phyloP scores from a whole-genome alignment of 352 stramenopile genomes.

The Globisporangium abappressorium region DNA sequence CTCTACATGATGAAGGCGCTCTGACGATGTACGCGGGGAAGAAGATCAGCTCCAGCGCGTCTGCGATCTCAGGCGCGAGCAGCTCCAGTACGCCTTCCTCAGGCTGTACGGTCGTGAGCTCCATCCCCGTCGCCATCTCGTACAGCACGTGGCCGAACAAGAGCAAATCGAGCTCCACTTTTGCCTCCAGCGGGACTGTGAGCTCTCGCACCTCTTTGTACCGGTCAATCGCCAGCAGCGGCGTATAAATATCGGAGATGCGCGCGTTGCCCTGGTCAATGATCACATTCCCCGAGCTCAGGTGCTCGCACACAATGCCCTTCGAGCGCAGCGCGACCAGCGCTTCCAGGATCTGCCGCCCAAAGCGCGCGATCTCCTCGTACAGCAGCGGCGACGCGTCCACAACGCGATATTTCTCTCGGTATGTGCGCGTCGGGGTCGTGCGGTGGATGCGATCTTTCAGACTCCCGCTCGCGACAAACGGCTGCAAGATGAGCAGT shows the following conservation, averaged over 20 bases:
- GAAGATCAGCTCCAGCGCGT: conserved; percentile 60
- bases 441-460: conserved; percentile 63
- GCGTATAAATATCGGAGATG: conserved; percentile 61
- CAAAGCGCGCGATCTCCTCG: conserved; percentile 56
- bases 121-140: conserved; percentile 70
- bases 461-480: conserved; percentile 45
- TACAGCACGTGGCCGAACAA: conserved; percentile 73
- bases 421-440: conserved; percentile 36
- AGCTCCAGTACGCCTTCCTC: conserved; percentile 49
- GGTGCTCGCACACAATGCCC: conserved; percentile 65
- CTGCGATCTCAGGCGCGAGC: conserved; percentile 49
- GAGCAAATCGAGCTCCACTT: conserved; percentile 67
- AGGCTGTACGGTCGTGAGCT: conserved; percentile 40
- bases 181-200: conserved; percentile 59
- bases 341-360: conserved; percentile 57
- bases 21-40: conserved; percentile 21
- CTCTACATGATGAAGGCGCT: neutral
- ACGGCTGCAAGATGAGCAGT: conserved; percentile 67
- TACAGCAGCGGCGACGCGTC: conserved; percentile 34
- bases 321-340: conserved; percentile 51
- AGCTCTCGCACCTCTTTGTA: conserved; percentile 46
- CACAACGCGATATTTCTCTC: conserved; percentile 50
- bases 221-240: conserved; percentile 59
- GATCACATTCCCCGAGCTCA: conserved; percentile 63
- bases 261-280: conserved; percentile 57